These are phyloP conservation scores for Graphilbum sp. DNA, from an alignment of 2,329 filamentous ascomycete species.

Conservation along the genomic window DNA sequence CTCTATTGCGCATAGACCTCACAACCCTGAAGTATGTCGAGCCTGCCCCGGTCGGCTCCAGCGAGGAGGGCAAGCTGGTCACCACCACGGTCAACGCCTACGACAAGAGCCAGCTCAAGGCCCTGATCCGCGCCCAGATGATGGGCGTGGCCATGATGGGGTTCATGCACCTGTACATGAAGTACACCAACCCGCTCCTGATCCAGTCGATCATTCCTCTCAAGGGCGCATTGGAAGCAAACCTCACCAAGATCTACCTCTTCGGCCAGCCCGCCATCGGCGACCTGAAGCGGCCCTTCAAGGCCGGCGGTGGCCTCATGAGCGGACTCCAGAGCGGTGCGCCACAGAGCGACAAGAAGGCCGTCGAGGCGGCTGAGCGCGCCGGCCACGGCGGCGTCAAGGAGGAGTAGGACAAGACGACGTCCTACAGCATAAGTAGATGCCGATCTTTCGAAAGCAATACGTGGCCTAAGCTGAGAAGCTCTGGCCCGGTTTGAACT, in stretches of 20 bases:
- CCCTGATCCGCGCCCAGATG: conserved; percentile 73
- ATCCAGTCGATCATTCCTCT: conserved; percentile 98
- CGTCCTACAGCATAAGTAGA: neutral
- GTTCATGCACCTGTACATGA: conserved; percentile 98
- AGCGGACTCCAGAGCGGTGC: conserved; percentile 54
- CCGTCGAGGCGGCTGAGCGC: conserved; percentile 65
- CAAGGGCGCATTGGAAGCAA: conserved; percentile 89
- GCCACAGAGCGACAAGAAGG: conserved; percentile 84
- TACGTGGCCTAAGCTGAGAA: too few species aligned
- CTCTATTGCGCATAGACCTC: conserved; percentile 60
- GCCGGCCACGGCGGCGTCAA: conserved; percentile 54
- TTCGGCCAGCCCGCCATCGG: conserved; percentile 74
- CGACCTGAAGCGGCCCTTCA: conserved; percentile 93
- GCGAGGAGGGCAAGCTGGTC: conserved; percentile 88
- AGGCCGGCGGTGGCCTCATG: conserved; percentile 71
- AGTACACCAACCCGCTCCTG: conserved; percentile 97
- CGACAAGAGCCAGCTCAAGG: conserved; percentile 72
- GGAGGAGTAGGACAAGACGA: conserved; percentile 43
- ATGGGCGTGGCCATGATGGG: conserved; percentile 98
- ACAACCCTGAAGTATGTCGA: conserved; percentile 98
- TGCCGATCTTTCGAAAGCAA: too few species aligned
- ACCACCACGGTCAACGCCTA: conserved; percentile 95
- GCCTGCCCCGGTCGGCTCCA: conserved; percentile 79
- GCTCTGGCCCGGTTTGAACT: too few species aligned
- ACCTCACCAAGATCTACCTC: conserved; percentile 90